Base-by-base conservation (phyloP, 495 filamentous ascomycete species). In the Annulohypoxylon moriforme region DNA sequence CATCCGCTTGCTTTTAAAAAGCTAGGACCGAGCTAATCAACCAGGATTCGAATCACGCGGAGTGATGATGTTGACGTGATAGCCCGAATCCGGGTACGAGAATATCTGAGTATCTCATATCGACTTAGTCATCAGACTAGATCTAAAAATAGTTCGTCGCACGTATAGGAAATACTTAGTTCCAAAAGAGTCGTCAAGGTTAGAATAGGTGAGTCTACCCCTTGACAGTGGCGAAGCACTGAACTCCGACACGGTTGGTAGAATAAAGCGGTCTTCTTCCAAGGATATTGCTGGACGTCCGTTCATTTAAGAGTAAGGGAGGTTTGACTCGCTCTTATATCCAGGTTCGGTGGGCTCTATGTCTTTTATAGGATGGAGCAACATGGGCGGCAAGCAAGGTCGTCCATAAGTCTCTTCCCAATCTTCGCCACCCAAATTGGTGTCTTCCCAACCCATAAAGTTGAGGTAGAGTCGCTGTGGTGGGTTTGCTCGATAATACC, bases 361-460 rank as follows among this genome's bases (percentile, higher is more conserved):
- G 42, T 87, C 81, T 74, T 87, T 85, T 64, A 89, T 78, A 4
- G 87, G 86, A 75, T 86, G 85, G 38, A 89, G 71, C 13, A 89
- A 73, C 76, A 89, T 85, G 16, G 86, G 79, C 11, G 88, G 88
- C 8, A 89, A 76, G 69, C 87, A 89, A 2, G 83, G 74, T 61
- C 85, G 79, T 14, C 86, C 85, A 61, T 88, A 77, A 4, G 67
- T 24, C 27, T 76, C 78, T 76, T 89, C 87, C 84, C 86, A 88
- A 73, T 85, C 80, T 22, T 70, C 50, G 4, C 86, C 86, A 31
- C 86, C 86, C 22, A 85, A 75, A 27, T 74, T 80, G 18, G 78
- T 82, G 52, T 86, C 84, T 56, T 88, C 85, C 69, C 82, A 84
- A 2, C 89, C 89, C 75, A 91, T 77, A 83, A 89, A 91, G 71